These are phyloP conservation scores for Phytopythium montanum DNA, from an alignment of 352 stramenopile genomes.

Conservation along the genomic window DNA sequence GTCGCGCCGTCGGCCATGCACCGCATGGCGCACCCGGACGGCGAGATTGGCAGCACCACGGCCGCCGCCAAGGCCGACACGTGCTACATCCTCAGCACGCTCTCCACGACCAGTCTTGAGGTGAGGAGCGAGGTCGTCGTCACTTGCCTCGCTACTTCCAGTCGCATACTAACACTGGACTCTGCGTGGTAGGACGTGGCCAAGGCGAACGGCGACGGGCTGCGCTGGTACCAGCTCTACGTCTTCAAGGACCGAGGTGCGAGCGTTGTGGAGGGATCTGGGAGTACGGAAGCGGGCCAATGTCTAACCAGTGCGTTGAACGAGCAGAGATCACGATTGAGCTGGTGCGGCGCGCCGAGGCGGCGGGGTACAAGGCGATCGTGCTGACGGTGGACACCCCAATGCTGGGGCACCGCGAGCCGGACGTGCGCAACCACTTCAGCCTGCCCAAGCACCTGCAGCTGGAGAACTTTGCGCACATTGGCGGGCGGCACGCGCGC, in stretches of 20 bases:
- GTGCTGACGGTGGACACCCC: slow-evolving; percentile 96
- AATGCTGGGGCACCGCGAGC: slow-evolving; percentile 93
- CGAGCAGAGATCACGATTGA: slow-evolving; percentile 90
- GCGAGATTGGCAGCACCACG: slow-evolving; percentile 84
- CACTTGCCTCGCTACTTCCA: neutral
- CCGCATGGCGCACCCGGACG: slow-evolving; percentile 94
- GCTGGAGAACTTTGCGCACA: slow-evolving; percentile 34
- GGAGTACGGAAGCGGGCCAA: neutral
- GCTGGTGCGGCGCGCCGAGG: slow-evolving; percentile 86
- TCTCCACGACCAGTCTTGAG: slow-evolving; percentile 90
- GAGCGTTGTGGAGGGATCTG: slow-evolving; percentile 1
- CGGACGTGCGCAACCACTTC: slow-evolving; percentile 94
- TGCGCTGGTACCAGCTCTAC: slow-evolving; percentile 96
- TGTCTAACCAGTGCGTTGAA: neutral
- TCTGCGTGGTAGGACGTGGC: slow-evolving; percentile 33
- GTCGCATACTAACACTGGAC: neutral
- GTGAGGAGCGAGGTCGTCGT: slow-evolving; percentile 18
- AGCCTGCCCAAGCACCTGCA: slow-evolving; percentile 73
- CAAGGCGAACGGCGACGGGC: slow-evolving; percentile 57
- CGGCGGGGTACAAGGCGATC: slow-evolving; percentile 94
- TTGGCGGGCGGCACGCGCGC: slow-evolving; percentile 60
- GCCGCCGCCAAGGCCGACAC: slow-evolving; percentile 84
- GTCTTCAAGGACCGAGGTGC: slow-evolving; percentile 90
- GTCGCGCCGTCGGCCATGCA: slow-evolving; percentile 91
- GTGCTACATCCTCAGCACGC: slow-evolving; percentile 91